Percentiles rank a stretch among this genome's conserved stretches.
These are phyloP conservation scores for Talaromyces sp. DNA, from an alignment of 2,329 filamentous ascomycete species.

Conservation along the genomic window DNA sequence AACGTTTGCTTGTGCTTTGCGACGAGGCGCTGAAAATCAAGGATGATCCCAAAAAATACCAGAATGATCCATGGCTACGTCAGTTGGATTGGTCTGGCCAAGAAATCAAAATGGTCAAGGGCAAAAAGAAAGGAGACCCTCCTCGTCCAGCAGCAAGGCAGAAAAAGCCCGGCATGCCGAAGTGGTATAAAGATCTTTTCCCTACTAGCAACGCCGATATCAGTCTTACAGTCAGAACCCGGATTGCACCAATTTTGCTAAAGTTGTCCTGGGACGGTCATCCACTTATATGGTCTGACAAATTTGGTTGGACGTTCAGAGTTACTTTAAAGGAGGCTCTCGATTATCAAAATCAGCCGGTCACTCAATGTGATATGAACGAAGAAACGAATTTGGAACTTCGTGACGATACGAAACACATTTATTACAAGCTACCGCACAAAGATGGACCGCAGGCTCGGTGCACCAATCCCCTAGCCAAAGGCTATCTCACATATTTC, in stretches of 20 bases:
- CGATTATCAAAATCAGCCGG: slow-evolving; percentile 67
- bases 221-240: slow-evolving; percentile 76
- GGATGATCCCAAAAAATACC: slow-evolving; percentile 64
- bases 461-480: slow-evolving; percentile 84
- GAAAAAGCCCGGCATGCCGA: slow-evolving; percentile 90
- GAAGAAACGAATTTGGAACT: slow-evolving; percentile 68
- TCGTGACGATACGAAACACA: slow-evolving; percentile 61
- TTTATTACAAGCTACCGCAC: slow-evolving; percentile 92
- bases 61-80: slow-evolving; percentile 80
- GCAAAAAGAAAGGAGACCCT: slow-evolving; percentile 79
- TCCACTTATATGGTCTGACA: slow-evolving; percentile 89
- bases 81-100: slow-evolving; percentile 97
- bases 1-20: slow-evolving; percentile 69
- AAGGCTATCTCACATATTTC: slow-evolving; percentile 85
- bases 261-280: slow-evolving; percentile 84
- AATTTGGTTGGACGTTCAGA: slow-evolving; percentile 87
- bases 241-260: slow-evolving; percentile 80
- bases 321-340: slow-evolving; percentile 62
- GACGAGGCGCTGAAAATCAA: slow-evolving; percentile 75
- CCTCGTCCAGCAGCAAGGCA: slow-evolving; percentile 75
- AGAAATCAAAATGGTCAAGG: slow-evolving; percentile 85
- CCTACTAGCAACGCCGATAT: slow-evolving; percentile 63
- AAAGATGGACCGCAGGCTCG: slow-evolving; percentile 86
- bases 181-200: slow-evolving; percentile 95
- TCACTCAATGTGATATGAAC: slow-evolving; percentile 70